Evolutionary conservation across 441 rosid species (phyloP).

Genomic region (Oxalis stricta): DNA sequence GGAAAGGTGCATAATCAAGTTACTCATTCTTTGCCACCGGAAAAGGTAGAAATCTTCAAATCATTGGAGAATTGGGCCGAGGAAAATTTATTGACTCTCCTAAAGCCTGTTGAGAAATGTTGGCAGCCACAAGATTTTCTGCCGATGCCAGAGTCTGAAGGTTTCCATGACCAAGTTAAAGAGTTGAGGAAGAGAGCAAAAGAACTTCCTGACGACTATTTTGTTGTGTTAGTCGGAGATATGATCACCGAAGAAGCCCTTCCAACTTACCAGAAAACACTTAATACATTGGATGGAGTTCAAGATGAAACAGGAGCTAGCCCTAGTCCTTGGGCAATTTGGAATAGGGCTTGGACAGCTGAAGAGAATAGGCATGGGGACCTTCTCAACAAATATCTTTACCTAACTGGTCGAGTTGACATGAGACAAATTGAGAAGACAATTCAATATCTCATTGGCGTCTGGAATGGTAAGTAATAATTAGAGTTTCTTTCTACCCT

Average conservation of each 20-base stretch:
- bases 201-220: too few relatives aligned
- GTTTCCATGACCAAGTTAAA: too few relatives aligned
- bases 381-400: constrained; percentile 17
- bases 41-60: too few relatives aligned
- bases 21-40: background rate
- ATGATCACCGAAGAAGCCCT: constrained; percentile 9
- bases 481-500: background rate
- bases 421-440: constrained; percentile 18
- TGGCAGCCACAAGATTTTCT: too few relatives aligned
- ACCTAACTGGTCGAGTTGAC: constrained; percentile 15
- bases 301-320: background rate
- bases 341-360: constrained; percentile 20
- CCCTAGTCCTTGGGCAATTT: constrained; percentile 15
- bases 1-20: too few relatives aligned
- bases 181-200: too few relatives aligned
- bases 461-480: constrained; percentile 22
- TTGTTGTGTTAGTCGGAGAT: constrained; percentile 10
- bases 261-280: constrained; percentile 13
- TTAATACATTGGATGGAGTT: constrained; percentile 8
- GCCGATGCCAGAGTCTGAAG: too few relatives aligned
- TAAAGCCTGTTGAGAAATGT: too few relatives aligned
- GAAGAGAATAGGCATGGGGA: constrained; percentile 19
- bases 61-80: too few relatives aligned
- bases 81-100: too few relatives aligned
- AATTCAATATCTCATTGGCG: constrained; percentile 16